These are phyloP conservation scores for Moricandia arvensis DNA, from an alignment of 345 rosid species.

Conservation along the genomic window DNA sequence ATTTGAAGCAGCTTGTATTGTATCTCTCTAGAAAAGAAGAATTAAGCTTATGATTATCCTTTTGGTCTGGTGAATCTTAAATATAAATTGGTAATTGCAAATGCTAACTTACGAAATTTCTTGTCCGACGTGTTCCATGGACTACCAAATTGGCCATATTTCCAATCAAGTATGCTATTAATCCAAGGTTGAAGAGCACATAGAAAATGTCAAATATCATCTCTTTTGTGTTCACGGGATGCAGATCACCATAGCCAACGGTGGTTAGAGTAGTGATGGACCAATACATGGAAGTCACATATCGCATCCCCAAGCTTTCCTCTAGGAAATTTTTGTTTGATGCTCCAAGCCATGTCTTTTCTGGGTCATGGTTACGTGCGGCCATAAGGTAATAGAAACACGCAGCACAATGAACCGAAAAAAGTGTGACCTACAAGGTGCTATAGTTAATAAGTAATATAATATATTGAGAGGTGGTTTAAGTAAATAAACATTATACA, in stretches of 20 bases:
- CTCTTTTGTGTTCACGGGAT: slow-evolving; percentile 77
- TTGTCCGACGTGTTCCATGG: slow-evolving; percentile 86
- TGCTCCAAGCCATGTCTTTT: slow-evolving; percentile 70
- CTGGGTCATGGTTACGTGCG: slow-evolving; percentile 55
- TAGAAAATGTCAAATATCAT: slow-evolving; percentile 85
- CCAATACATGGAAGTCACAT: slow-evolving; percentile 90
- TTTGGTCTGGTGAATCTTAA: neutral
- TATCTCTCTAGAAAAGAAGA: slow-evolving; percentile 49
- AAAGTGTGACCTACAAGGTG: slow-evolving; percentile 70
- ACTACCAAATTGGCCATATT: slow-evolving; percentile 97
- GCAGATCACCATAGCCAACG: slow-evolving; percentile 91
- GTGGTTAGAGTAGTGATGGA: slow-evolving; percentile 90
- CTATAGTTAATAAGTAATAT: neutral
- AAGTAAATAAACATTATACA: neutral
- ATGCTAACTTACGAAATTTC: slow-evolving; percentile 69
- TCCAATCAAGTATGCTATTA: slow-evolving; percentile 86
- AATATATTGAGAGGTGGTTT: neutral
- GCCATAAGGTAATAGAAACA: slow-evolving; percentile 90
- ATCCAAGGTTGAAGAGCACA: slow-evolving; percentile 86
- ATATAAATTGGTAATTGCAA: neutral
- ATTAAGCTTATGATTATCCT: neutral
- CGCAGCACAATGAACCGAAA: slow-evolving; percentile 82
- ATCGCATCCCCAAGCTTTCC: slow-evolving; percentile 57
- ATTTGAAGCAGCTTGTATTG: slow-evolving; percentile 69
- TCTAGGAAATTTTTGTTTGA: slow-evolving; percentile 45